Conservation (phyloP, 345 rosid genomes). For the Gossypium turneri region DNA sequence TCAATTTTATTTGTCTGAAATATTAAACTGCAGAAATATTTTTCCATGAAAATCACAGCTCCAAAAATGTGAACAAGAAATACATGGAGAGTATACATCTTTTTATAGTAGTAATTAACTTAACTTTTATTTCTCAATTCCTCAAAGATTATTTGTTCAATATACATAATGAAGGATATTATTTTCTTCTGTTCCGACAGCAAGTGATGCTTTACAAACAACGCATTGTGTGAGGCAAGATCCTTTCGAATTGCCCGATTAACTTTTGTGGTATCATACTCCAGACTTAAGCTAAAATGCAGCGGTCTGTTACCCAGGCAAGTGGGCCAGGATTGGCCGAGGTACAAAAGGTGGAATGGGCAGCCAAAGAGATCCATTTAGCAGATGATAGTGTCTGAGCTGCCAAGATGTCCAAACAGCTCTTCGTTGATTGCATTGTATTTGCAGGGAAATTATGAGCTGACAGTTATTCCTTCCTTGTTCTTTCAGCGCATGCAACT, state of each 20-base stretch:
- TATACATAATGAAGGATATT: background rate
- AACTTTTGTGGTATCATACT: background rate
- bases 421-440: background rate
- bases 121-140: background rate
- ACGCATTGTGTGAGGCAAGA: background rate
- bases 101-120: background rate
- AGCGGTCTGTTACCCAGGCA: background rate
- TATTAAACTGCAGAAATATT: too few relatives aligned
- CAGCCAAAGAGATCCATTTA: background rate
- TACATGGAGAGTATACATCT: background rate
- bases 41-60: background rate
- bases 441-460: slow-evolving; percentile 22
- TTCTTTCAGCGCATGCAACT: slow-evolving; percentile 22
- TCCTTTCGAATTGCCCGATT: background rate
- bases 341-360: background rate
- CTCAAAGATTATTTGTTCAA: background rate
- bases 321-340: background rate
- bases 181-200: background rate
- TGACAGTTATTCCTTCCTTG: slow-evolving; percentile 18
- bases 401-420: slow-evolving; percentile 15
- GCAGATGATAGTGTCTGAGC: background rate
- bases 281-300: background rate
- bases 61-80: background rate
- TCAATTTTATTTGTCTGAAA: background rate
- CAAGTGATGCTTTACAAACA: background rate